Evolutionary conservation across 306 rosid species (phyloP), one percentile per base, ranked within the genome.

Genomic region (Glycine soja): DNA sequence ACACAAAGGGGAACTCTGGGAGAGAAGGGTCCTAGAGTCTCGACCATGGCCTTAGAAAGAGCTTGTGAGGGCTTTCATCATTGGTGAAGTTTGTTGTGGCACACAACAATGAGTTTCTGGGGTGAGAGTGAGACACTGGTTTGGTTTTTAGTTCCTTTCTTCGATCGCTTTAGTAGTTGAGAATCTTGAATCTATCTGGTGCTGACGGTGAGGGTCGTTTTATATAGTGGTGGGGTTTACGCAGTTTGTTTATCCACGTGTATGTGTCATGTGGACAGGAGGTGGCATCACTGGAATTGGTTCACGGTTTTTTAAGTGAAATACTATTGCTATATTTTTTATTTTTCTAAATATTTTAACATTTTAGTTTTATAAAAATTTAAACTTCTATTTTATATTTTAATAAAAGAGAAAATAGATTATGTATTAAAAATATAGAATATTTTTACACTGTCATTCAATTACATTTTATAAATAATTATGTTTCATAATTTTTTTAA

Each of bases 61-160:
- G 63, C 84, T 81, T 7, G 83, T 76, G 70, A 90, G 76, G 73
- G 91, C 45, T 70, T 86, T 79, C 97, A 91, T 92, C 95, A 91
- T 0, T 19, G 24, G 24, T 19, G 24, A 1, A 19, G 24, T 19
- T 53, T 38, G 58, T 11, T 70, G 63, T 19, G 53, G 7, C 8
- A 74, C 56, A 19, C 24, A 19, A 82, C 42, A 38, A 46, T 43
- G 59, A 38, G 46, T 61, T 76, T 40, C 47, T 1, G 12, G 74
- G 67, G 19, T 56, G 40, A 34, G 36, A 1, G 67, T 36, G 45
- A 58, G 46, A 82, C 38, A 66, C 83, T 43, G 65, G 66, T 24
- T 30, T 71, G 24, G 24, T 19, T 19, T 71, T 12, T 63, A 2
- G 18, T 32, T 67, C 40, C 36, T 5, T 74, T 57, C 0, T 50